Percentiles rank a stretch among this genome's conserved stretches.
These are phyloP conservation scores for Venturia carpophila DNA, from an alignment of 2,329 filamentous ascomycete genomes.

Conservation along the genomic window DNA sequence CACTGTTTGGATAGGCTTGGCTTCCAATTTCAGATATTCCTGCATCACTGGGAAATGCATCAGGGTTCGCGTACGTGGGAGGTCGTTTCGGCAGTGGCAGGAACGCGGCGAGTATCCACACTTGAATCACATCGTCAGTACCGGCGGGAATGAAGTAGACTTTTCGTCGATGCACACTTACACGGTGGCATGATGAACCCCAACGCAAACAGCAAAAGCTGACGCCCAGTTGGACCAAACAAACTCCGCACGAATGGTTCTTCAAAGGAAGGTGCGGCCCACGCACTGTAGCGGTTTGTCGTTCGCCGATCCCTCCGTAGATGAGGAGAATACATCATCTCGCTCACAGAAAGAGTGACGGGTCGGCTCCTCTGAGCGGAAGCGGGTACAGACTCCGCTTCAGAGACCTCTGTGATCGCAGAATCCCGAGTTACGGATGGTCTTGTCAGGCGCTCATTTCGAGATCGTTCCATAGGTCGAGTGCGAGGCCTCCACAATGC, in stretches of 20 bases:
- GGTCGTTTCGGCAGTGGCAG: constrained; percentile 60
- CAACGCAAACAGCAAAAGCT: constrained; percentile 65
- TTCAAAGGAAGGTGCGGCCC: constrained; percentile 65
- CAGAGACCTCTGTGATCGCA: constrained; percentile 10
- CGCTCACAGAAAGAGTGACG: constrained; percentile 25
- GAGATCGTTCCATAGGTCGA: constrained; percentile 26
- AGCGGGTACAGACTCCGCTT: not conserved
- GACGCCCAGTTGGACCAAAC: constrained; percentile 61
- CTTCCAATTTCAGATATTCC: constrained; percentile 1
- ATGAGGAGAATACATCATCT: constrained; percentile 26
- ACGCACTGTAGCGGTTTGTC: constrained; percentile 49
- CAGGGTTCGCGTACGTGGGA: constrained; percentile 21
- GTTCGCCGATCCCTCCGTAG: constrained; percentile 36
- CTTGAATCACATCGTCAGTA: constrained; percentile 33
- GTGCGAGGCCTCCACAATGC: constrained; percentile 34
- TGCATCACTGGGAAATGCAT: constrained; percentile 23
- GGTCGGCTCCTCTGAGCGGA: constrained; percentile 24
- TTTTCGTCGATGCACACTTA: constrained; percentile 20
- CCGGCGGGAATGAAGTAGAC: not conserved
- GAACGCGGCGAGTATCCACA: constrained; percentile 73
- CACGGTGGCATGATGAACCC: constrained; percentile 69
- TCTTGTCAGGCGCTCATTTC: not conserved
- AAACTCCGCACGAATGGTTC: constrained; percentile 41
- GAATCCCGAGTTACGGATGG: not conserved
- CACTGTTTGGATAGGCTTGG: constrained; percentile 7